A percentile compares a stretch with the other conserved stretches of the same genome.
These are phyloP conservation scores for Gamsiella multidivaricata DNA, from an alignment of 192 early-diverging fungal genomes.

Conservation along the genomic window DNA sequence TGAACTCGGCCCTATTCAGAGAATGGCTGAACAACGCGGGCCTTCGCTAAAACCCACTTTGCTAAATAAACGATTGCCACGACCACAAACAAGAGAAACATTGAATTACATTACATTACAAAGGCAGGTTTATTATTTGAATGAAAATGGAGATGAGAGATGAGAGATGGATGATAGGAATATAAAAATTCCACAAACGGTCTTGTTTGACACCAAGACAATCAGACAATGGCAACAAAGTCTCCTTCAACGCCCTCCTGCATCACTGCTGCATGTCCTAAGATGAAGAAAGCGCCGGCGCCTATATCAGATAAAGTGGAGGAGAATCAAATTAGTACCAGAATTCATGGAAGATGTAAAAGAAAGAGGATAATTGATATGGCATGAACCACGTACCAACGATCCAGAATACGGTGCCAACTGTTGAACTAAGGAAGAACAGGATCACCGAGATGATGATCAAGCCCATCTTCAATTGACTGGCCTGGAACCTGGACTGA, in stretches of 20 bases:
- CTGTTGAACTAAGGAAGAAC: slow-evolving; percentile 63
- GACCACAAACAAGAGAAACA: too few relatives aligned
- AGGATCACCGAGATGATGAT: slow-evolving; percentile 58
- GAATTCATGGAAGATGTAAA: too few relatives aligned
- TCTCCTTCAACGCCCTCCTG: slow-evolving; percentile 66
- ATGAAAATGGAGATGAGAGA: neutral
- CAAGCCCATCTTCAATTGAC: slow-evolving; percentile 59
- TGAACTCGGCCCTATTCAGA: slow-evolving; percentile 32
- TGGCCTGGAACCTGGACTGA: slow-evolving; percentile 39
- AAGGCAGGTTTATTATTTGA: slow-evolving; percentile 2
- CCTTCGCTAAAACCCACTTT: slow-evolving; percentile 2
- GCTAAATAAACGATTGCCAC: neutral
- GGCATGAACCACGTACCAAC: slow-evolving; percentile 55
- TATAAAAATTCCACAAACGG: neutral
- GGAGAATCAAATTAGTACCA: neutral
- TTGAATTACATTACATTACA: neutral
- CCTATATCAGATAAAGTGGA: slow-evolving; percentile 40
- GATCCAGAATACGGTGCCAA: slow-evolving; percentile 70
- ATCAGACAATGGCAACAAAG: slow-evolving; percentile 56
- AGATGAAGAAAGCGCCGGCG: slow-evolving; percentile 65
- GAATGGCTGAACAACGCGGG: slow-evolving; percentile 34
- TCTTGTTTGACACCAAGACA: neutral
- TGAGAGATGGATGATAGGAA: neutral
- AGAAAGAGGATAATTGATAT: neutral
- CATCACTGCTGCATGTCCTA: slow-evolving; percentile 67